A percentile compares a stretch with the other conserved stretches of the same genome.
Conservation (phyloP, 1,284 basidiomycete species). For the Athelia psychrophila region DNA sequence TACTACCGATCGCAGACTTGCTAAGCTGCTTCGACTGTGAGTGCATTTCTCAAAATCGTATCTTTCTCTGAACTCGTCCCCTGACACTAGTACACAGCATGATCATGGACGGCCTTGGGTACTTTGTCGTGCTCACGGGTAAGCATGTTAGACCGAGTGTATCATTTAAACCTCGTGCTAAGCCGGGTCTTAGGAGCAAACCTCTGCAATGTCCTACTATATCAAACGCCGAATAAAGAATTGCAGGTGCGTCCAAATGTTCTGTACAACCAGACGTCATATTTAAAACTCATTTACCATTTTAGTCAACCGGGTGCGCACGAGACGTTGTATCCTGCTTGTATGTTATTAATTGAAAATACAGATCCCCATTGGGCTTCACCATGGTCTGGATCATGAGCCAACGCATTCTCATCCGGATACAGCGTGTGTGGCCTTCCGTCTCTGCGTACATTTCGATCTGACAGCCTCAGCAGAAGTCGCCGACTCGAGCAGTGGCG, state of each 20-base stretch:
- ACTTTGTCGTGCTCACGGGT: slow-evolving; percentile 30
- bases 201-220: neutral
- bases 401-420: slow-evolving; percentile 31
- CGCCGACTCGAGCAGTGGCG: no score
- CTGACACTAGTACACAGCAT: slow-evolving; percentile 16
- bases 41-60: neutral
- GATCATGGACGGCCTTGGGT: slow-evolving; percentile 31
- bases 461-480: no score
- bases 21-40: slow-evolving; percentile 27
- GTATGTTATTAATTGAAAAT: neutral
- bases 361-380: slow-evolving; percentile 30
- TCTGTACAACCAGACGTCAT: neutral
- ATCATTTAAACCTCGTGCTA: neutral
- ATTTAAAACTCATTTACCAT: neutral
- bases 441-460: neutral
- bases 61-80: slow-evolving; percentile 4
- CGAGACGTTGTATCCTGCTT: neutral
- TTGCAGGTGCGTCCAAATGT: neutral
- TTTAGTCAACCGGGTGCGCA: neutral
- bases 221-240: neutral
- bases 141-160: neutral
- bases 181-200: neutral
- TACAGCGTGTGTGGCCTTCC: slow-evolving; percentile 19
- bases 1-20: slow-evolving; percentile 14
- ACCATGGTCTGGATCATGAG: slow-evolving; percentile 37